These are phyloP conservation scores for Ophiostoma montium DNA, from an alignment of 2,329 filamentous ascomycete species.

Conservation along the genomic window DNA sequence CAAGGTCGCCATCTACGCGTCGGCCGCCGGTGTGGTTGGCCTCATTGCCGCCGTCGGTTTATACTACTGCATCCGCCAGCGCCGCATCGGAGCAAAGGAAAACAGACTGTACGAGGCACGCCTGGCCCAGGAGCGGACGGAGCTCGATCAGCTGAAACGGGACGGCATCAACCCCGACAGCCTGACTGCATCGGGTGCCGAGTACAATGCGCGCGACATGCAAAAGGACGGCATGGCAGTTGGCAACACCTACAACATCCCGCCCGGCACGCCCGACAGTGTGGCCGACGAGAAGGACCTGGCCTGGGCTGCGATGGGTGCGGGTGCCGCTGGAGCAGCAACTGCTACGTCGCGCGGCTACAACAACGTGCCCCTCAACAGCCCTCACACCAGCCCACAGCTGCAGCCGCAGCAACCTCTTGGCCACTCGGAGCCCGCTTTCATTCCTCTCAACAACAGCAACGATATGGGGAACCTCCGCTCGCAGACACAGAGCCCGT, in stretches of 20 bases:
- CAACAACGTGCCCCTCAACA: conserved; percentile 10
- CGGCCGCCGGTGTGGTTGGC: conserved; percentile 30
- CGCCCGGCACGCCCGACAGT: conserved; percentile 15
- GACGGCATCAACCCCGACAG: conserved; percentile 34
- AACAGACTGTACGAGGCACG: conserved; percentile 31
- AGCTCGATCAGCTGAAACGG: conserved; percentile 35
- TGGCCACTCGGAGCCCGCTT: no score
- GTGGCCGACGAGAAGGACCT: conserved; percentile 19
- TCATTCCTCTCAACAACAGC: neutral
- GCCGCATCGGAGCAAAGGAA: conserved; percentile 36
- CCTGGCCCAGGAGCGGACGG: conserved; percentile 33
- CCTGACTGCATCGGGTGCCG: conserved; percentile 23
- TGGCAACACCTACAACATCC: conserved; percentile 20
- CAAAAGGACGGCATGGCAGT: conserved; percentile 17
- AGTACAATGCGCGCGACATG: conserved; percentile 25
- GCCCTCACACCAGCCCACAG: conserved; percentile 2
- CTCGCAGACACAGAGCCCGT: conserved; percentile 8
- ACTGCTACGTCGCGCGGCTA: conserved; percentile 17
- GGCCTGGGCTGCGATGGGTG: conserved; percentile 15
- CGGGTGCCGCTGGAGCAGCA: conserved; percentile 12
- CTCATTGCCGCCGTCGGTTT: conserved; percentile 27
- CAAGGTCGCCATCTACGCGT: conserved; percentile 40
- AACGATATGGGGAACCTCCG: neutral
- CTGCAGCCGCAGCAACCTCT: neutral
- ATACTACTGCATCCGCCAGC: conserved; percentile 42